These are phyloP conservation scores for Schwanniomyces pseudopolymorphus DNA, from an alignment of 805 yeast genomes.

Conservation along the genomic window DNA sequence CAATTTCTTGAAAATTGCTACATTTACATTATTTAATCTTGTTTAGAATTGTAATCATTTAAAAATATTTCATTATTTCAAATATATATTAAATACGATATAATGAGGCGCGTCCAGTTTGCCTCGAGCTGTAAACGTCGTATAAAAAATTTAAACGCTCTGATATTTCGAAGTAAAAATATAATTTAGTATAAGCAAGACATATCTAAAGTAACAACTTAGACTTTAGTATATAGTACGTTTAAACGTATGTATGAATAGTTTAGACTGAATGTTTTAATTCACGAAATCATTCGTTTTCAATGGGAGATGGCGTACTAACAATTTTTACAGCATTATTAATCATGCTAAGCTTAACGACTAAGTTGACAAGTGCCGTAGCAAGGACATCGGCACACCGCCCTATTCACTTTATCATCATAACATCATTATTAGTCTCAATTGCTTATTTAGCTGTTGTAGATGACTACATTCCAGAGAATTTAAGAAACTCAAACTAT, in stretches of 20 bases:
- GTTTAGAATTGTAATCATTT: background rate
- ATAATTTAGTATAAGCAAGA: background rate
- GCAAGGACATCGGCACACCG: conserved; percentile 67
- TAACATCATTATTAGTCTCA: conserved; percentile 72
- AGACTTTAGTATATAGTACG: background rate
- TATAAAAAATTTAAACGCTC: background rate
- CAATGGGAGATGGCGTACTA: too few species aligned
- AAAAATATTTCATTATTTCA: too few species aligned
- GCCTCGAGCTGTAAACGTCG: background rate
- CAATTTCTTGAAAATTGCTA: background rate
- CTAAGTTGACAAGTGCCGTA: conserved; percentile 34
- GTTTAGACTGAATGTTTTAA: too few species aligned
- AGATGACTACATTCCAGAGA: conserved; percentile 59
- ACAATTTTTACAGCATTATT: conserved; percentile 3
- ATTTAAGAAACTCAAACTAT: conserved; percentile 24
- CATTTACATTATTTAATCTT: background rate
- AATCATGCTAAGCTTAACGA: conserved; percentile 29
- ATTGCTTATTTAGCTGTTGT: conserved; percentile 75
- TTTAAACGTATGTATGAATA: background rate
- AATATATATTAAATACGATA: background rate
- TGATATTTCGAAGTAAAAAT: conserved; percentile 1
- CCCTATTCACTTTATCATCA: conserved; percentile 83
- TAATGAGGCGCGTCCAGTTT: background rate
- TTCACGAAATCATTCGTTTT: too few species aligned
- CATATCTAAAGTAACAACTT: background rate